Conservation (phyloP, 352 stramenopile species). For the Phytophthora litchii region DNA sequence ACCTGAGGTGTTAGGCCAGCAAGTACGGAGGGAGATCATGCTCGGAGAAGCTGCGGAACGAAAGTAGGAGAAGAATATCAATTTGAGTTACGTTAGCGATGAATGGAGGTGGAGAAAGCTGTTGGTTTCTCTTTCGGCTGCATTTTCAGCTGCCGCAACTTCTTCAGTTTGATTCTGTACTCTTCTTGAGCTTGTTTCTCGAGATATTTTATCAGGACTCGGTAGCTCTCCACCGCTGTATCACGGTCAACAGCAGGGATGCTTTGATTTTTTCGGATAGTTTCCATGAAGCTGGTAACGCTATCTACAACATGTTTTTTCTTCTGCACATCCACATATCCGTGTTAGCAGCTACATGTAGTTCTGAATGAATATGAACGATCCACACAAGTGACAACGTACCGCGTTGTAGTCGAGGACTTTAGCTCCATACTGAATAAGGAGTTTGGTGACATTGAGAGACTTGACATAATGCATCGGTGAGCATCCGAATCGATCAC, state of each 20-base stretch:
- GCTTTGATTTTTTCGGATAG: slow-evolving; percentile 18
- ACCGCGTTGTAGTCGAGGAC: slow-evolving; percentile 70
- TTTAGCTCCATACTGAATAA: slow-evolving; percentile 61
- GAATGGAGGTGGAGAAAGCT: background rate
- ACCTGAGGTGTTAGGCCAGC: slow-evolving; percentile 21
- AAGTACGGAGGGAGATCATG: slow-evolving; percentile 38
- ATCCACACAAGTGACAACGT: background rate
- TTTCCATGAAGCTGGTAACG: slow-evolving; percentile 24
- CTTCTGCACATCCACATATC: slow-evolving; percentile 38
- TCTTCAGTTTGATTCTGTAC: slow-evolving; percentile 60
- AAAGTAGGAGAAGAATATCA: slow-evolving; percentile 34
- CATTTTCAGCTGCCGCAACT: slow-evolving; percentile 33
- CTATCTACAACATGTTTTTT: slow-evolving; percentile 62
- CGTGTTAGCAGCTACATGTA: slow-evolving; percentile 1
- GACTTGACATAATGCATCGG: slow-evolving; percentile 78
- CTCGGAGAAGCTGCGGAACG: slow-evolving; percentile 44
- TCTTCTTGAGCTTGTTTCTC: slow-evolving; percentile 50
- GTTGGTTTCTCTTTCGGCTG: slow-evolving; percentile 23
- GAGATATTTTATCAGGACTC: slow-evolving; percentile 53
- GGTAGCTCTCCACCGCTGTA: slow-evolving; percentile 12
- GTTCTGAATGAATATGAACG: background rate
- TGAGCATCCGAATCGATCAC: slow-evolving; percentile 67
- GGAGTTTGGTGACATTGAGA: slow-evolving; percentile 63
- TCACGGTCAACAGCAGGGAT: slow-evolving; percentile 11
- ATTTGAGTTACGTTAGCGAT: background rate